Evolutionary conservation across 805 yeast genomes (phyloP).

Genomic region (Zygosaccharomyces siamensis): DNA sequence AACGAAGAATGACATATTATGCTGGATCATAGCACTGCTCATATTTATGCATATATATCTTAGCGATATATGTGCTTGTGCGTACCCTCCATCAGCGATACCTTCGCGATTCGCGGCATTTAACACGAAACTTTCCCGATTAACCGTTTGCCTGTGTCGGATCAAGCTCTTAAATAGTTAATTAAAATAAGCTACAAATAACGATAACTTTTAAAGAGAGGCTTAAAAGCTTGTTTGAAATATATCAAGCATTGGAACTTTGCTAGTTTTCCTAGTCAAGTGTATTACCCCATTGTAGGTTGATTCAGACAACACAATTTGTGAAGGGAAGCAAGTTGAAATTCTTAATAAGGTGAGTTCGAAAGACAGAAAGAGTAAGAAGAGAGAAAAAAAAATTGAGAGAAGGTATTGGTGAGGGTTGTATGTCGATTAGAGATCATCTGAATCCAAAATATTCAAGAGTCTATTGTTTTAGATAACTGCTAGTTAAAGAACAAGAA

Average conservation of each 20-base stretch:
- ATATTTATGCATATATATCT: neutral
- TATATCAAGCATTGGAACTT: neutral
- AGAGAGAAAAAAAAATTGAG: neutral
- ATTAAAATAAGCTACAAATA: neutral
- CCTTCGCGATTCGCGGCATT: slow-evolving; percentile 7
- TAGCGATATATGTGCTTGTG: neutral
- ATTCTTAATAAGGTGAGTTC: neutral
- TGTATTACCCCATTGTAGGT: neutral
- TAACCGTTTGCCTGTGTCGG: neutral
- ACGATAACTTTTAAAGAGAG: neutral
- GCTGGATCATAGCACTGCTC: neutral
- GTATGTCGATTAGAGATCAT: neutral
- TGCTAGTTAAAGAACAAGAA: too few species aligned
- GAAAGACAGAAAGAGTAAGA: neutral
- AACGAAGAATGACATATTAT: neutral
- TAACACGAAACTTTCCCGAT: slow-evolving; percentile 3
- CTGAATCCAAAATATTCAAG: neutral
- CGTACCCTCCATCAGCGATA: neutral
- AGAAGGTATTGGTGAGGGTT: neutral
- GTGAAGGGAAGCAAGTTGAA: neutral
- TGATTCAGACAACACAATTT: neutral
- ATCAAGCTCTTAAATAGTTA: neutral
- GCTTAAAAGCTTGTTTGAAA: neutral
- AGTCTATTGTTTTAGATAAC: too few species aligned
- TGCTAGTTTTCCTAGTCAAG: neutral